Percentiles rank a stretch among this genome's conserved stretches.
Evolutionary conservation across 352 stramenopile species (phyloP).

Genomic region (Pythium pectinolyticum): DNA sequence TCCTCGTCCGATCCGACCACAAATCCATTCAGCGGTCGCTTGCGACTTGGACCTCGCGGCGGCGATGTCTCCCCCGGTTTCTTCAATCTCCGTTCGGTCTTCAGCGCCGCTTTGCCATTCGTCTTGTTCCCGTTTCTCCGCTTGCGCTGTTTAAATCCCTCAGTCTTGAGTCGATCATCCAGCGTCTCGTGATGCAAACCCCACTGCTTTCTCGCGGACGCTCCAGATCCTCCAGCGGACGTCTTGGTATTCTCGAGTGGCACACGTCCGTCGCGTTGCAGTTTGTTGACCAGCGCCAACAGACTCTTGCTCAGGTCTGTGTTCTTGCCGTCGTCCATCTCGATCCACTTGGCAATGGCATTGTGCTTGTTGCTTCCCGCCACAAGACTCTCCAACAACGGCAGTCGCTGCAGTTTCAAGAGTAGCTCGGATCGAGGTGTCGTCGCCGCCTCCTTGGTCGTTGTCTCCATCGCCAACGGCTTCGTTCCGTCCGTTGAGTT

Average conservation of each 20-base stretch:
- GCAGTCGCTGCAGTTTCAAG: constrained; percentile 37
- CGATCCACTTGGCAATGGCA: constrained; percentile 52
- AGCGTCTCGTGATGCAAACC: constrained; percentile 39
- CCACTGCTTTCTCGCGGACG: constrained; percentile 12
- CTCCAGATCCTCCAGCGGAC: constrained; percentile 1
- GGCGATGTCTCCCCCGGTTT: background rate
- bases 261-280: constrained; percentile 4
- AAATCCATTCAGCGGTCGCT: constrained; percentile 18
- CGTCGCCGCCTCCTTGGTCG: background rate
- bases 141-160: constrained; percentile 17
- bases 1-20: constrained; percentile 26
- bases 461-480: constrained; percentile 21
- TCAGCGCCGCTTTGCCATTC: constrained; percentile 4
- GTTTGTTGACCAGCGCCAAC: constrained; percentile 36
- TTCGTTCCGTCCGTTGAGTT: constrained; percentile 1
- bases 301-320: constrained; percentile 5
- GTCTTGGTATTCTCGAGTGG: constrained; percentile 18
- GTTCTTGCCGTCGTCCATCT: constrained; percentile 50
- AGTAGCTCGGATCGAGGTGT: constrained; percentile 30
- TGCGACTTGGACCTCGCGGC: background rate
- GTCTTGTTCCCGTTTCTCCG: background rate
- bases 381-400: constrained; percentile 38
- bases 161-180: constrained; percentile 37
- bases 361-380: constrained; percentile 48
- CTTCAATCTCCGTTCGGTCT: constrained; percentile 26